phyloP scores from a whole-genome alignment of 2,329 filamentous ascomycete species.

The Neopestalotiopsis sp. region DNA sequence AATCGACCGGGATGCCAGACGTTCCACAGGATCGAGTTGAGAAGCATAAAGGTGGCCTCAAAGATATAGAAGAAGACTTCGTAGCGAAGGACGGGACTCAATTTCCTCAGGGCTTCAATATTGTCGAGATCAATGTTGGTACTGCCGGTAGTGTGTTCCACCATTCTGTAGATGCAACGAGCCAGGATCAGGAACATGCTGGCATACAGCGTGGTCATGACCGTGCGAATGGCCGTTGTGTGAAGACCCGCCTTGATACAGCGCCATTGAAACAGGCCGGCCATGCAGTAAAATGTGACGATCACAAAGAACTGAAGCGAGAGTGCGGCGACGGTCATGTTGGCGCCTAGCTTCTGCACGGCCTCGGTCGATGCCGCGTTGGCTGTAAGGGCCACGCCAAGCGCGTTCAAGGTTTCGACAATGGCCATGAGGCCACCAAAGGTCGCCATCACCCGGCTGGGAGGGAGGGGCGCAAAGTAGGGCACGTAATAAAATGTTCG shows the following conservation, averaged over 20 bases:
- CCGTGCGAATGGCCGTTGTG: slow-evolving; percentile 35
- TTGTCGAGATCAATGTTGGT: slow-evolving; percentile 44
- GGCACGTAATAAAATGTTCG: slow-evolving; percentile 64
- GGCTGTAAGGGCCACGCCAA: slow-evolving; percentile 53
- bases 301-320: slow-evolving; percentile 62
- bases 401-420: slow-evolving; percentile 54
- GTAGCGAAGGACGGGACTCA: slow-evolving; percentile 56
- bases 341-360: slow-evolving; percentile 47
- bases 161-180: slow-evolving; percentile 62
- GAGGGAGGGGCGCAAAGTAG: slow-evolving; percentile 56
- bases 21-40: slow-evolving; percentile 57
- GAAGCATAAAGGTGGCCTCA: slow-evolving; percentile 58
- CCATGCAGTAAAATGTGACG: slow-evolving; percentile 52
- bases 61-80: slow-evolving; percentile 67
- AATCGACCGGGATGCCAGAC: slow-evolving; percentile 55
- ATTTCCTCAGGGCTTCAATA: slow-evolving; percentile 39
- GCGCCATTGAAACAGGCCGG: slow-evolving; percentile 53
- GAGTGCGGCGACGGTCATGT: slow-evolving; percentile 56
- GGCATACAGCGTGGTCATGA: slow-evolving; percentile 56
- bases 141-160: slow-evolving; percentile 63
- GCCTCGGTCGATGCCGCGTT: slow-evolving; percentile 47
- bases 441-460: slow-evolving; percentile 45
- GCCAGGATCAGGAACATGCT: slow-evolving; percentile 54
- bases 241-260: slow-evolving; percentile 44
- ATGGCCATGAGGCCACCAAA: slow-evolving; percentile 50